These are phyloP conservation scores for Penicillium pulvis DNA, from an alignment of 495 filamentous ascomycete genomes.

Conservation along the genomic window DNA sequence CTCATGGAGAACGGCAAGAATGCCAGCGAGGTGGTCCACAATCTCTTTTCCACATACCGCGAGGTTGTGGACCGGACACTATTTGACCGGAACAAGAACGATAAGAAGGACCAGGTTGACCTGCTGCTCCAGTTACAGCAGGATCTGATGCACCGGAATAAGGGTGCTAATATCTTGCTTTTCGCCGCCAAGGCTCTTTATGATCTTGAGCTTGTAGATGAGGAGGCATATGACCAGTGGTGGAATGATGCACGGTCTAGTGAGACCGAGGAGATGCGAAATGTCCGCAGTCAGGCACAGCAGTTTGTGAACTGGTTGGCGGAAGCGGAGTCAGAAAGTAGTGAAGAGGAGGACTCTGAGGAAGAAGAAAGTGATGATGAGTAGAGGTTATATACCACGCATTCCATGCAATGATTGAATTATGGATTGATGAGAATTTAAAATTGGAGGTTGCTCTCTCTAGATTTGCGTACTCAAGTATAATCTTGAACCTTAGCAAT, in stretches of 20 bases:
- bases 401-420: neutral
- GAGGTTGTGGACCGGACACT: conserved; percentile 59
- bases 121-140: conserved; percentile 79
- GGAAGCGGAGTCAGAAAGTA: conserved; percentile 75
- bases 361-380: conserved; percentile 28
- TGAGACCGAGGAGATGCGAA: conserved; percentile 64
- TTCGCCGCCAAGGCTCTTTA: conserved; percentile 80
- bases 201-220: conserved; percentile 80
- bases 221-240: conserved; percentile 87
- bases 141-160: conserved; percentile 64
- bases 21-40: conserved; percentile 65
- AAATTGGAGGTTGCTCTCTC: neutral
- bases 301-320: conserved; percentile 86
- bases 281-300: conserved; percentile 69
- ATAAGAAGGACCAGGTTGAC: conserved; percentile 79
- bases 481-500: neutral
- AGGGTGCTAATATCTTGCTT: conserved; percentile 68
- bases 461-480: neutral
- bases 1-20: conserved; percentile 63
- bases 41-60: conserved; percentile 57
- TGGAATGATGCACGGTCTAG: conserved; percentile 73
- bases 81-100: conserved; percentile 57
- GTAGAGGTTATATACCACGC: conserved; percentile 5
- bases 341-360: conserved; percentile 69
- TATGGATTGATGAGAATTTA: conserved; percentile 4